These are phyloP conservation scores for Beta macrorhiza DNA, from an alignment of 179 eudicot species.

Conservation along the genomic window DNA sequence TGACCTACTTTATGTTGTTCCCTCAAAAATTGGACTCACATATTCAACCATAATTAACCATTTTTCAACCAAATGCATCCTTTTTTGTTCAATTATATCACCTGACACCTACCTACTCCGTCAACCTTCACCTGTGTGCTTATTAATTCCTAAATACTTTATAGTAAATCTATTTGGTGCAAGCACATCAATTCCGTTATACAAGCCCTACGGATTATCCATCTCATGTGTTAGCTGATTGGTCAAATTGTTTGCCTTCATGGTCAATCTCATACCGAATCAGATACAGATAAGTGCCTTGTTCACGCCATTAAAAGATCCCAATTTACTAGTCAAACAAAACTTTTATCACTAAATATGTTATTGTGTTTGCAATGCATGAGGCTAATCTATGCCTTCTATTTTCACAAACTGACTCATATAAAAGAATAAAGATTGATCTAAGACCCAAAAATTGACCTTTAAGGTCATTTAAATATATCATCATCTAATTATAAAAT, in stretches of 20 bases:
- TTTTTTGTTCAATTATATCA: no score
- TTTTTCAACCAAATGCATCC: neutral
- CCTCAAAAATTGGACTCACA: neutral
- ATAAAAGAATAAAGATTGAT: neutral
- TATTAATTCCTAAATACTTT: neutral
- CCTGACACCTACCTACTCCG: neutral
- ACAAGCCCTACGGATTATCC: neutral
- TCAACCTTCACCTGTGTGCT: neutral
- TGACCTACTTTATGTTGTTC: no score
- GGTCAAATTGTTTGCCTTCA: neutral
- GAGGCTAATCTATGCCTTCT: neutral
- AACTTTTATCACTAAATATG: neutral
- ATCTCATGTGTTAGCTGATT: neutral
- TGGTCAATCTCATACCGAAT: neutral
- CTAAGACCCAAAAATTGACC: neutral
- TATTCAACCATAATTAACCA: neutral
- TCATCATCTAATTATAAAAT: no score
- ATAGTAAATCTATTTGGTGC: neutral
- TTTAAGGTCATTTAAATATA: no score
- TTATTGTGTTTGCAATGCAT: neutral
- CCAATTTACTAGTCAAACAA: neutral
- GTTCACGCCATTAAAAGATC: neutral
- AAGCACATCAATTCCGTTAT: neutral
- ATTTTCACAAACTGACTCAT: neutral
- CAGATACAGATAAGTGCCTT: neutral